Evolutionary conservation across 257 asterid species (phyloP).

Genomic region (Marsdenia floribunda): DNA sequence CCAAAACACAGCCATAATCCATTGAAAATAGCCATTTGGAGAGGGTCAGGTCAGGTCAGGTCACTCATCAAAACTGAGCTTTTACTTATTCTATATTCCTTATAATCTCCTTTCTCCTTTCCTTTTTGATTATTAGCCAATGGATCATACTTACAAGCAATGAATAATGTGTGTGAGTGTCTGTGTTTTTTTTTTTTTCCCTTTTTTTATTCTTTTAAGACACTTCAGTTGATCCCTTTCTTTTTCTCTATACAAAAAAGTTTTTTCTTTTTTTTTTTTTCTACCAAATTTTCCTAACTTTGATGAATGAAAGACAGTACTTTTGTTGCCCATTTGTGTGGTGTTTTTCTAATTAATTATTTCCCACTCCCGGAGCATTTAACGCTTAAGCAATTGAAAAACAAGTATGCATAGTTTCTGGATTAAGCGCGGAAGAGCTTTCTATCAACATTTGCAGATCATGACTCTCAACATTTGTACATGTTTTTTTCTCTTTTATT

Average conservation of each 20-base stretch:
- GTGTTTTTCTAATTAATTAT: no score
- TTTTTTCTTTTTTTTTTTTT: no score
- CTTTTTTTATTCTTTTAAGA: constrained; percentile 41
- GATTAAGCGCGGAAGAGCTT: neutral
- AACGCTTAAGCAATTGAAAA: constrained; percentile 59
- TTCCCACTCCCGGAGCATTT: constrained; percentile 29
- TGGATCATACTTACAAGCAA: constrained; percentile 53
- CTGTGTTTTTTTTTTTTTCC: neutral
- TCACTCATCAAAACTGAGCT: neutral
- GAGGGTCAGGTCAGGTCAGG: no score
- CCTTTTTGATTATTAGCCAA: neutral
- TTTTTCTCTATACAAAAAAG: neutral
- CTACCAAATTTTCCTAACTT: constrained; percentile 3
- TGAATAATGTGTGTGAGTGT: constrained; percentile 11
- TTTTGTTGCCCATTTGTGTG: no score
- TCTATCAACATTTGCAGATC: constrained; percentile 14
- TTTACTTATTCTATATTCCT: neutral
- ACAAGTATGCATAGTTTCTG: neutral
- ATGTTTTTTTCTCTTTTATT: constrained; percentile 18
- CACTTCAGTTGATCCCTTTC: constrained; percentile 34
- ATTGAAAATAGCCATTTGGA: constrained; percentile 27
- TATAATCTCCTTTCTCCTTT: neutral
- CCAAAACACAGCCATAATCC: neutral
- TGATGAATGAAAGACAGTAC: neutral
- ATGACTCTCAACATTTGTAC: constrained; percentile 11